Evolutionary conservation across 139 green algal species (phyloP).

Genomic region (Ostreobium quekettii): DNA sequence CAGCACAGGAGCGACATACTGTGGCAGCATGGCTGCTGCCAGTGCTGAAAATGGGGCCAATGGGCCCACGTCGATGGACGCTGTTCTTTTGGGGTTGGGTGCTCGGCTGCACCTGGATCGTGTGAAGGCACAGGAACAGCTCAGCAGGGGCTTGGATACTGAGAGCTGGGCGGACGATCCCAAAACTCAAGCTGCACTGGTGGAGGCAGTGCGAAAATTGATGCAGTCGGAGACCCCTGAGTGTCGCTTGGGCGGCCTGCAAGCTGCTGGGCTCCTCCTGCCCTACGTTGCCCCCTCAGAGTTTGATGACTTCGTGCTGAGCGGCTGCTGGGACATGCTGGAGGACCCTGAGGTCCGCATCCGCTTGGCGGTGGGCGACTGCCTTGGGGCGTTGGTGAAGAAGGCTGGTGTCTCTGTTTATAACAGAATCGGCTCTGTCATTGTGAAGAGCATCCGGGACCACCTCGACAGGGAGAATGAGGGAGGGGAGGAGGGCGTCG

Average conservation of each 20-base stretch:
- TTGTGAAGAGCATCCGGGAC: conserved; percentile 52
- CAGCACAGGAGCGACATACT: too few species aligned
- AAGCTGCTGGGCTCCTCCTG: conserved; percentile 25
- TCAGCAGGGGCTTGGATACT: conserved; percentile 16
- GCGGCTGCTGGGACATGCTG: conserved; percentile 26
- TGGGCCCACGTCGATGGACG: too few species aligned
- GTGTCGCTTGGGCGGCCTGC: conserved; percentile 39
- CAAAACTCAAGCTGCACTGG: conserved; percentile 14
- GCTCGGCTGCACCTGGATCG: conserved; percentile 25
- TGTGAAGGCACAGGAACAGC: conserved; percentile 31
- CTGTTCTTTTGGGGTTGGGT: conserved; percentile 17
- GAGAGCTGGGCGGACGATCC: neutral
- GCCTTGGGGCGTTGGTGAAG: conserved; percentile 36
- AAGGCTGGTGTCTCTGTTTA: conserved; percentile 34
- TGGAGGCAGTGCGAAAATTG: conserved; percentile 21
- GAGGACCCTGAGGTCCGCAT: conserved; percentile 58
- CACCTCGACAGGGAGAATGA: conserved; percentile 49
- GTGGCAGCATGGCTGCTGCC: conserved; percentile 6
- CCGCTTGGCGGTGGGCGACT: conserved; percentile 45
- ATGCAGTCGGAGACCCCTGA: conserved; percentile 32
- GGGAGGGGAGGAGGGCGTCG: neutral
- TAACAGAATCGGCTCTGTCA: conserved; percentile 21
- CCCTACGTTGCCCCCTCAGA: neutral
- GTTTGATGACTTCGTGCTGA: conserved; percentile 19
- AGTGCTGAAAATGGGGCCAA: conserved; percentile 3